Conservation (phyloP, 2,329 filamentous ascomycete species). For the Ceratocystis lukuohia region DNA sequence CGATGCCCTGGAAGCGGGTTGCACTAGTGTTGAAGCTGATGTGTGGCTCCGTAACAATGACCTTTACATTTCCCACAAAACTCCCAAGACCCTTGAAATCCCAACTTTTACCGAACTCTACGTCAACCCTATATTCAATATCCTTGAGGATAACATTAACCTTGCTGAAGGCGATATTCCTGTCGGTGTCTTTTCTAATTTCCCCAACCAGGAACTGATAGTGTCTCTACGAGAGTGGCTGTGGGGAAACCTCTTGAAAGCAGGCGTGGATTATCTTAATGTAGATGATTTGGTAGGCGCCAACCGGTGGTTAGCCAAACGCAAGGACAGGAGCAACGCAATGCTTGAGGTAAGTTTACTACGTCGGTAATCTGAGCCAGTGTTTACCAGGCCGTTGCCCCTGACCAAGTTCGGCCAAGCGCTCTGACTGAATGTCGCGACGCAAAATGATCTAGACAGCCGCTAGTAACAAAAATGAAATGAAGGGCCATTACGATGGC, state of each 20-base stretch:
- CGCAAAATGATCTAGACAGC: no score
- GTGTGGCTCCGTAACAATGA: slow-evolving; percentile 45
- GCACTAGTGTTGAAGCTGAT: slow-evolving; percentile 54
- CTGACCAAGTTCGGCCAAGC: no score
- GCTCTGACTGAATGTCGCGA: no score
- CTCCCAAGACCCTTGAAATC: slow-evolving; percentile 27
- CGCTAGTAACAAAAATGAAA: no score
- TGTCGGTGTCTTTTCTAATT: slow-evolving; percentile 42
- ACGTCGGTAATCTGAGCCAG: no score
- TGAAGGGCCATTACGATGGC: no score
- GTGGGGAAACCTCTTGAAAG: slow-evolving; percentile 40
- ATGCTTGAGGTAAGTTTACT: neutral
- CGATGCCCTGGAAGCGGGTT: slow-evolving; percentile 46
- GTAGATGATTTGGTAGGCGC: slow-evolving; percentile 39
- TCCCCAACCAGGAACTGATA: slow-evolving; percentile 41
- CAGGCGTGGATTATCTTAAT: slow-evolving; percentile 48
- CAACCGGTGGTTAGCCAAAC: slow-evolving; percentile 9
- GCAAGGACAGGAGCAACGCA: neutral
- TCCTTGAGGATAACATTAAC: slow-evolving; percentile 38
- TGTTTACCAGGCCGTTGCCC: no score
- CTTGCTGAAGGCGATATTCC: slow-evolving; percentile 28
- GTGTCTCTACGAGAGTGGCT: slow-evolving; percentile 39
- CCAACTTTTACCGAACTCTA: slow-evolving; percentile 50
- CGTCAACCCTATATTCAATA: slow-evolving; percentile 47
- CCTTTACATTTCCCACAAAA: slow-evolving; percentile 48